These are phyloP conservation scores for Fraxinus sp. DNA, from an alignment of 305 asterid species.

Conservation along the genomic window DNA sequence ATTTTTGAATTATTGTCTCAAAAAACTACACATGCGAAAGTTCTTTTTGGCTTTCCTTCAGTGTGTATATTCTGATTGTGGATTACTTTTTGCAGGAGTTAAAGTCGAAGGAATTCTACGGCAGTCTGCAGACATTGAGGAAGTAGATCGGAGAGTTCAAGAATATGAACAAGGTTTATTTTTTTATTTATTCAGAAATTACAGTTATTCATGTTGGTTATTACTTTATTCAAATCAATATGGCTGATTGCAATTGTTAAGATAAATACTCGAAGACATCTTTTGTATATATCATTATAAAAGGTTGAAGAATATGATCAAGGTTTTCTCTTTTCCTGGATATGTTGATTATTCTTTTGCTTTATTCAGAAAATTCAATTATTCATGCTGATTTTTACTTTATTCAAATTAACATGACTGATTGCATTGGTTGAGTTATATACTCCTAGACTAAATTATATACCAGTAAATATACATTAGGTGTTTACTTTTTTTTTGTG, in stretches of 20 bases:
- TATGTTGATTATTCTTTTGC: neutral
- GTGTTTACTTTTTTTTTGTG: conserved; percentile 8
- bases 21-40: neutral
- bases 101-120: conserved; percentile 93
- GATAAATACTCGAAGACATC: neutral
- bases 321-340: conserved; percentile 41
- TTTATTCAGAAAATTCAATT: neutral
- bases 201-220: neutral
- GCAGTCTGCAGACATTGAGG: conserved; percentile 95
- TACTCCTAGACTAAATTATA: neutral
- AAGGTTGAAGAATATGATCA: conserved; percentile 91
- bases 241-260: neutral
- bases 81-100: conserved; percentile 49
- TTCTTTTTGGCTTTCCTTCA: conserved; percentile 14
- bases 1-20: conserved; percentile 22
- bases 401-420: conserved; percentile 8
- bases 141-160: conserved; percentile 87
- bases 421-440: neutral
- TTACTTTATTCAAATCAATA: neutral
- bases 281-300: conserved; percentile 17
- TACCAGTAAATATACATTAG: conserved; percentile 8
- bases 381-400: conserved; percentile 38
- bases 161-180: conserved; percentile 88
- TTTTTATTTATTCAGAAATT: conserved; percentile 1
- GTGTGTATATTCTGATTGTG: conserved; percentile 26